Evolutionary conservation across 2,329 filamentous ascomycete species (phyloP), one percentile per base, ranked within the genome.

Genomic region (Acephala macrosclerotiorum): DNA sequence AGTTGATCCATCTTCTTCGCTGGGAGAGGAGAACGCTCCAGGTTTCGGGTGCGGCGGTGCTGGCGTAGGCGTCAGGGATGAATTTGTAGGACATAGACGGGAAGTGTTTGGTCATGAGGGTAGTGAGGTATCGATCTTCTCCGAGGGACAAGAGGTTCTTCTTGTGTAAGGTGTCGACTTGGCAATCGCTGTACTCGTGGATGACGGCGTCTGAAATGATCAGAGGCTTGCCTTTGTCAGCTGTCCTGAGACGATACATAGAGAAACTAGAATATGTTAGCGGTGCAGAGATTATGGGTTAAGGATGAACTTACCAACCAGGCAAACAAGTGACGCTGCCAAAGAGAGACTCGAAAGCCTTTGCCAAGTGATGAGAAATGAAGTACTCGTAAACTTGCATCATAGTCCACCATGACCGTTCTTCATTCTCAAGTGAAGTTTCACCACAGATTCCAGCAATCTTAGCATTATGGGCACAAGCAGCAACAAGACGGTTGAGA

Each of bases 311-410:
- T 83, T 88, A 97, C 95, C 96, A 99, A 87, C 96, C 96, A 70
- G 96, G 96, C 83, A 99, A 89, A 90, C 96, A 99, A 66, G 96
- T 99, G 67, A 99, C 96, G 79, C 93, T 97, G 76, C 94, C 96
- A 76, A 99, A 99, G 67, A 99, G 87, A 67, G 94, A 97, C 79
- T 99, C 96, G 77, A 99, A 99, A 68, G 96, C 93, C 83, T 99
- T 99, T 61, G 96, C 85, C 78, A 99, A 82, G 80, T 99, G 92
- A 84, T 99, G 96, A 35, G 96, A 98, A 76, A 99, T 99, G 79
- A 94, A 99, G 84, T 99, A 99, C 79, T 99, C 96, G 81, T 99
- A 99, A 70, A 99, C 96, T 79, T 99, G 96, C 75, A 99, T 99
- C 96, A 99, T 99, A 14, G 96, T 99, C 93, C 93, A 97, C 94